Conservation (phyloP, 139 green algal genomes). For the Chlorokybus atmophyticus region DNA sequence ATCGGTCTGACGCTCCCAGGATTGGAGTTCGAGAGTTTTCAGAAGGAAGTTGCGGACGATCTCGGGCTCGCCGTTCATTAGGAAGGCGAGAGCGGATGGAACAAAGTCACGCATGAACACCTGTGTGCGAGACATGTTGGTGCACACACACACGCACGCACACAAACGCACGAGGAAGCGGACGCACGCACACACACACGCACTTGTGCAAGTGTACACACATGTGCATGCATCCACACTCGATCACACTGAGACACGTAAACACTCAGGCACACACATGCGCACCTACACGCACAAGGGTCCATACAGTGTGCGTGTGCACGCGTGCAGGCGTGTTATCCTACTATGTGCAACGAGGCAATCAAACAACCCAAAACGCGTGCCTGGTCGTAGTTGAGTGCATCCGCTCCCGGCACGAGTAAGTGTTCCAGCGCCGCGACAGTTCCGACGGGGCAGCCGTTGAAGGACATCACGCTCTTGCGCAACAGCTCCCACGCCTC, state of each 20-base stretch:
- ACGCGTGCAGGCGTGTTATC: background rate
- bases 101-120: constrained; percentile 1
- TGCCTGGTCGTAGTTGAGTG: background rate
- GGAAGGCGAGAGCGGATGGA: background rate
- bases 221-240: background rate
- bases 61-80: background rate
- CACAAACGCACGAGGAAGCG: background rate
- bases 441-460: background rate
- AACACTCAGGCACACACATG: background rate
- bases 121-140: background rate
- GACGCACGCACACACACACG: background rate
- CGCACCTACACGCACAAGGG: background rate
- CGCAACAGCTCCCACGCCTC: background rate
- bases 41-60: constrained; percentile 4
- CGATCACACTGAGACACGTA: background rate
- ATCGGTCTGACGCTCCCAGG: constrained; percentile 20
- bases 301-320: background rate
- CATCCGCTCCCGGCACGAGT: background rate
- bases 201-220: background rate
- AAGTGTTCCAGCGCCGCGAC: background rate
- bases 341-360: background rate
- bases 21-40: constrained; percentile 5
- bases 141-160: background rate
- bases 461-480: background rate
- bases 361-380: background rate